Evolutionary conservation across 1,139 yeast species (phyloP).

Genomic region (Scheffersomyces cryptocercus): DNA sequence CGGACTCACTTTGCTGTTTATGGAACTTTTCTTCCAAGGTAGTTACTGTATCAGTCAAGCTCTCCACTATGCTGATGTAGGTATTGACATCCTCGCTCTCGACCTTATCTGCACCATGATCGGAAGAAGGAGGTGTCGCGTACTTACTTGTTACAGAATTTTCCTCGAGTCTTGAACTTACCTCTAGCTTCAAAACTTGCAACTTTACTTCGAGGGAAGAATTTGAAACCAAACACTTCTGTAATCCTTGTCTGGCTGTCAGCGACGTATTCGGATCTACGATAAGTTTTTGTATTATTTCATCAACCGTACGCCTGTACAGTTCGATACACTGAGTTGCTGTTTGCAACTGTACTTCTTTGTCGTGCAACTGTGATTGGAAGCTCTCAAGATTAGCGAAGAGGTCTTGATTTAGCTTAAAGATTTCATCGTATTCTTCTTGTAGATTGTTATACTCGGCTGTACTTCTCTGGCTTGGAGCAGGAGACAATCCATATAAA

Average conservation of each 20-base stretch:
- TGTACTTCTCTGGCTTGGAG: slow-evolving; percentile 3
- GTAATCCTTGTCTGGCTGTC: slow-evolving; percentile 19
- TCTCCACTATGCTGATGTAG: slow-evolving; percentile 18
- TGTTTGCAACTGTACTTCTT: slow-evolving; percentile 22
- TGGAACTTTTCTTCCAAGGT: slow-evolving; percentile 24
- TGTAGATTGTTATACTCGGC: slow-evolving; percentile 21
- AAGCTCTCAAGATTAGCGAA: slow-evolving; percentile 37
- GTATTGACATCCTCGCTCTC: slow-evolving; percentile 12
- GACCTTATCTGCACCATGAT: neutral
- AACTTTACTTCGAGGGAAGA: slow-evolving; percentile 24
- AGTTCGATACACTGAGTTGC: slow-evolving; percentile 16
- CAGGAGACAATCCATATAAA: slow-evolving; percentile 17
- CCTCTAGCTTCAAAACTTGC: slow-evolving; percentile 24
- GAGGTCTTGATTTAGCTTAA: slow-evolving; percentile 40
- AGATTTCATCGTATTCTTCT: slow-evolving; percentile 37
- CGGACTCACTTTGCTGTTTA: slow-evolving; percentile 22
- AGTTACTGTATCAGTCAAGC: slow-evolving; percentile 15
- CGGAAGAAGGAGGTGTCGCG: slow-evolving; percentile 1
- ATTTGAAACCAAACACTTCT: slow-evolving; percentile 15
- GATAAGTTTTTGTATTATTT: slow-evolving; percentile 23
- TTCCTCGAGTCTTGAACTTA: slow-evolving; percentile 15
- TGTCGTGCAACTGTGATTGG: slow-evolving; percentile 29
- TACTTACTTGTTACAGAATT: neutral
- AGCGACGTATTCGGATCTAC: slow-evolving; percentile 19
- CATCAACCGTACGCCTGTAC: slow-evolving; percentile 21